Base-by-base conservation (phyloP, 2,329 filamentous ascomycete genomes). In the Fusarium agapanthi region DNA sequence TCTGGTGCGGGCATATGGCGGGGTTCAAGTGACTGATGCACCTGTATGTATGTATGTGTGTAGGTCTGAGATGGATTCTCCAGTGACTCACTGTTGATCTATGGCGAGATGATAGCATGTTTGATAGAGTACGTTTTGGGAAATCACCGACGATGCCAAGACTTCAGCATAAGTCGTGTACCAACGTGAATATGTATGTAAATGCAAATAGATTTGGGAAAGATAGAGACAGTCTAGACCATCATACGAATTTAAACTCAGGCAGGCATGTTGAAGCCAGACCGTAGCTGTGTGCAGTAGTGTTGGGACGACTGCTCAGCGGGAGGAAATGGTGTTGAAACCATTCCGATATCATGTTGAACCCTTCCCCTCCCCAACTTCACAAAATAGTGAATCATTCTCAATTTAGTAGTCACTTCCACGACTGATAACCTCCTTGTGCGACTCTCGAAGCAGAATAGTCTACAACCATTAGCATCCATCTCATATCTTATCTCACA, bases 391-490 rank as follows among this genome's bases (percentile, higher is more conserved):
- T 15, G 10, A 24, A 4, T 34, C 16, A 41, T 38, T n/a, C 6
- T 38, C 32, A 63, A 45, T 51, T 32, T 61, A 88, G 70, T 88
- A 88, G 78, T 88, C 87, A 22, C 83, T 81, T 30, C 87, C 86
- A 47, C 86, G 86, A 74, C 86, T 88, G 24, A 88, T 78, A 26
- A 89, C 80, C 73, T 89, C 87, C 72, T 88, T 88, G 44, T 77
- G 74, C 32, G 79, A 79, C 56, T 81, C 80, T 22, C 83, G 80
- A 32, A 88, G 77, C 37, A 88, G 63, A 53, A 88, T 81, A 0
- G 86, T 88, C 86, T 87, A 64, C 2, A 8, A 24, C 20, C 11
- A 16, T 77, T 40, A 76, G 67, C 15, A 34, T 16, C n/a, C 14
- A 28, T 8, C 22, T 6, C 15, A 18, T 14, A 34, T 32, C 20